Percentiles rank a stretch among this genome's conserved stretches.
Evolutionary conservation across 139 green algal genomes (phyloP).

Genomic region (Chlamydomonas incerta): DNA sequence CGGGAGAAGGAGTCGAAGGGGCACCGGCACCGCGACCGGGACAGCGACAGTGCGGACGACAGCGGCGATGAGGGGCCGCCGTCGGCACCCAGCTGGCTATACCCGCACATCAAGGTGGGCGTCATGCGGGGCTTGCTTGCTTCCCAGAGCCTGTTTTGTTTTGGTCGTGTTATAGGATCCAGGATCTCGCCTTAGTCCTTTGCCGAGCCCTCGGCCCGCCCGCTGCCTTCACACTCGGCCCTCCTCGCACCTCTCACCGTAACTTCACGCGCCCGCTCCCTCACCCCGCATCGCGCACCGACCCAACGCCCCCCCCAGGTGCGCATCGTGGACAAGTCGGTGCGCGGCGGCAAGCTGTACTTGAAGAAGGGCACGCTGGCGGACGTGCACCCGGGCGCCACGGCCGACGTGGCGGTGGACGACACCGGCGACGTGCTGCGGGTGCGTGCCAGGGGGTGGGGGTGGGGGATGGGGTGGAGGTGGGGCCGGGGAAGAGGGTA

Average conservation of each 20-base stretch:
- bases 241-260: too few species aligned
- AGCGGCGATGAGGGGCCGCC: background rate
- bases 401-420: slow-evolving; percentile 77
- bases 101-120: slow-evolving; percentile 63
- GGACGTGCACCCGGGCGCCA: slow-evolving; percentile 72
- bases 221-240: too few species aligned
- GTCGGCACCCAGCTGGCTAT: slow-evolving; percentile 62
- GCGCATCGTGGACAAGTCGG: slow-evolving; percentile 78
- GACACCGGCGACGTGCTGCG: slow-evolving; percentile 54
- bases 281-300: background rate
- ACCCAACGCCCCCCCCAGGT: too few species aligned
- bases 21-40: background rate
- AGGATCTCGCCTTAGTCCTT: too few species aligned
- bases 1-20: background rate
- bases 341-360: slow-evolving; percentile 72
- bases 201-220: too few species aligned
- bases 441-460: slow-evolving; percentile 30
- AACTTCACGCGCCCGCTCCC: too few species aligned
- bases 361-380: slow-evolving; percentile 82
- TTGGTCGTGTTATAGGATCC: too few species aligned
- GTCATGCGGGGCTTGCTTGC: background rate
- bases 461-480: background rate
- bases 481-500: too few species aligned
- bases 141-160: too few species aligned
- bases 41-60: background rate